Evolutionary conservation across 1,139 yeast genomes (phyloP).

Genomic region (Magnusiomyces fungicola): DNA sequence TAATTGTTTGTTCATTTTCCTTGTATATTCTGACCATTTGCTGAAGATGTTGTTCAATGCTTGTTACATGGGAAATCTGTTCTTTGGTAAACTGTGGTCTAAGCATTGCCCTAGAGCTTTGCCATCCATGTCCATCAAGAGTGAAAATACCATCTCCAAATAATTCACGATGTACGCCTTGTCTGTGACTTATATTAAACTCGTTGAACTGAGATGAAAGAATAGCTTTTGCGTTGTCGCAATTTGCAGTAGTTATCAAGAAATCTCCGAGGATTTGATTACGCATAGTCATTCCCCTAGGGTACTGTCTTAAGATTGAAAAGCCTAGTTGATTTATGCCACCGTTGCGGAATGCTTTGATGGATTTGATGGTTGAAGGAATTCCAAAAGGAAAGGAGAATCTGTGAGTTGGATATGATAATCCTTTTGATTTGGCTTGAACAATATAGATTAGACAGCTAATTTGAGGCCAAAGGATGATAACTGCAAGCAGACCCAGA

Average conservation of each 20-base stretch:
- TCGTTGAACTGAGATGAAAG: constrained; percentile 40
- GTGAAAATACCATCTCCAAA: constrained; percentile 54
- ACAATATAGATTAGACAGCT: neutral
- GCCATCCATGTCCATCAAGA: constrained; percentile 48
- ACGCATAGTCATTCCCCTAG: constrained; percentile 4
- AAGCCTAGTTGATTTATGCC: neutral
- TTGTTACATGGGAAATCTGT: constrained; percentile 44
- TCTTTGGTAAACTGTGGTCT: constrained; percentile 53
- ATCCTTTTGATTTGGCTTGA: neutral
- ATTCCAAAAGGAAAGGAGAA: constrained; percentile 9
- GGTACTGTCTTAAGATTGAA: neutral
- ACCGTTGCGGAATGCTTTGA: neutral
- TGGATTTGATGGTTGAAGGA: neutral
- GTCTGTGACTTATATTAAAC: constrained; percentile 45
- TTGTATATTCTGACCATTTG: constrained; percentile 34
- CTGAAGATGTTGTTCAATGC: constrained; percentile 42
- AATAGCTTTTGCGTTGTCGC: constrained; percentile 37
- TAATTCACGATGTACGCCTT: constrained; percentile 37
- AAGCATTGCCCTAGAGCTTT: constrained; percentile 49
- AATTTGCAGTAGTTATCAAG: constrained; percentile 37
- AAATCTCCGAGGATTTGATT: constrained; percentile 9
- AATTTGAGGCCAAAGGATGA: too few relatives aligned
- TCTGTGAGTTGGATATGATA: neutral
- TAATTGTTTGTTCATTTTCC: constrained; percentile 10
- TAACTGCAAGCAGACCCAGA: too few relatives aligned